Evolutionary conservation across 2,329 filamentous ascomycete species (phyloP).

Genomic region (Cercospora berteroae): DNA sequence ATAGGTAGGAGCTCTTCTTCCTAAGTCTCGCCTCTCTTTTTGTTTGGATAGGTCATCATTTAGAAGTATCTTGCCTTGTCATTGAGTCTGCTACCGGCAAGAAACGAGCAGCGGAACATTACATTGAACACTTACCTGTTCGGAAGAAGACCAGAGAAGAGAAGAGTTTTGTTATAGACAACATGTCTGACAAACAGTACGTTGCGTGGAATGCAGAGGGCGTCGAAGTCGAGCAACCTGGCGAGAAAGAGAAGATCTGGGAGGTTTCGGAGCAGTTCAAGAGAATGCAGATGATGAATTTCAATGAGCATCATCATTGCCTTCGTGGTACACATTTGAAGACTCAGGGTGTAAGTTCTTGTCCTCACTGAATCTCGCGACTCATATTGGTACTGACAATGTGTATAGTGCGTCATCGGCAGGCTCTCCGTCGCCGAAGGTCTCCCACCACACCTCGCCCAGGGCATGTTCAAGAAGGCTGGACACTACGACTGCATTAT

Average conservation of each 20-base stretch:
- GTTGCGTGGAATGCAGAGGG: slow-evolving; percentile 37
- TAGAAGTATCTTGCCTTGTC: background rate
- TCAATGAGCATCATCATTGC: slow-evolving; percentile 41
- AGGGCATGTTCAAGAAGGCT: slow-evolving; percentile 39
- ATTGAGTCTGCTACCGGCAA: slow-evolving; percentile 6
- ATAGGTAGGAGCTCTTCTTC: background rate
- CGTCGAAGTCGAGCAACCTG: slow-evolving; percentile 35
- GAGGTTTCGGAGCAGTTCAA: slow-evolving; percentile 41
- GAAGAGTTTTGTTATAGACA: background rate
- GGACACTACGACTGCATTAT: slow-evolving; percentile 40
- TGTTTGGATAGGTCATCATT: slow-evolving; percentile 3
- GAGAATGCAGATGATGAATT: slow-evolving; percentile 43
- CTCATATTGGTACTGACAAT: background rate
- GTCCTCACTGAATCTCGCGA: background rate
- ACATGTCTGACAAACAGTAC: slow-evolving; percentile 23
- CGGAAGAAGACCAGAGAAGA: slow-evolving; percentile 9
- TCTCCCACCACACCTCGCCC: slow-evolving; percentile 38
- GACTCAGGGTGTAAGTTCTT: slow-evolving; percentile 34
- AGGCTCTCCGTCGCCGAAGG: slow-evolving; percentile 36
- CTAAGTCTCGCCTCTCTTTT: background rate
- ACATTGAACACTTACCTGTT: background rate
- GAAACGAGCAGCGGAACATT: background rate
- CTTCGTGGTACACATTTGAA: slow-evolving; percentile 42
- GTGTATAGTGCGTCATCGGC: slow-evolving; percentile 34
- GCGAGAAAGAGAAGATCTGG: slow-evolving; percentile 39